Evolutionary conservation across 345 rosid genomes (phyloP), one percentile per base, ranked within the genome.

Genomic region (Fremontodendron californicum): DNA sequence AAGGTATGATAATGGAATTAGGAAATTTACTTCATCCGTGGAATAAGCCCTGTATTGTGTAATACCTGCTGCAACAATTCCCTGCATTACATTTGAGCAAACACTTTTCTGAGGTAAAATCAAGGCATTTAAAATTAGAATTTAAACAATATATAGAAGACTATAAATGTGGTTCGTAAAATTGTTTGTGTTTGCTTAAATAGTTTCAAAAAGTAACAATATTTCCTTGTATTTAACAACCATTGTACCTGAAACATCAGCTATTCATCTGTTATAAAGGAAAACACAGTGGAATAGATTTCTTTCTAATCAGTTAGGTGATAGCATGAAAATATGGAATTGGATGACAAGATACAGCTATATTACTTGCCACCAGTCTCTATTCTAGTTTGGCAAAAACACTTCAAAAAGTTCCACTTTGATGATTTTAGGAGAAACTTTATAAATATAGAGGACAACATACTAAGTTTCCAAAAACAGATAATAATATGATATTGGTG

Each of bases 21-120:
- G 66, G 57, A 70, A 49, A 55, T 39, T 73, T 86, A 94, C 97
- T 86, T 94, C 98, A 80, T 93, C 98, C 0, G 95, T 88, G 77
- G 98, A 94, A 70, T 91, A 94, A 87, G 98, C 98, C 88, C 93
- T 86, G 87, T 93, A 93, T 49, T 91, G 98, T 16, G 98, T 94
- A 74, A 94, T 90, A 65, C 98, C 98, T 58, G 98, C 97, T 40
- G 97, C 98, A 48, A 91, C 82, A 62, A 90, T 94, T 74, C 98
- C 98, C 98, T 94, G 84, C 51, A 61, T 63, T 12, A 54, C 68
- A 81, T 69, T 69, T 66, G 65, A 74, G 66, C 54, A 48, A 63
- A 48, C 77, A 64, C 43, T 40, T 70, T 64, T 9, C 15, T 63
- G n/a, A 73, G 40, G 52, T 62, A 49, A 29, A 57, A 71, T 54